Base-by-base conservation (phyloP, 208 protist species). In the Acanthamoeba castellanii region DNA sequence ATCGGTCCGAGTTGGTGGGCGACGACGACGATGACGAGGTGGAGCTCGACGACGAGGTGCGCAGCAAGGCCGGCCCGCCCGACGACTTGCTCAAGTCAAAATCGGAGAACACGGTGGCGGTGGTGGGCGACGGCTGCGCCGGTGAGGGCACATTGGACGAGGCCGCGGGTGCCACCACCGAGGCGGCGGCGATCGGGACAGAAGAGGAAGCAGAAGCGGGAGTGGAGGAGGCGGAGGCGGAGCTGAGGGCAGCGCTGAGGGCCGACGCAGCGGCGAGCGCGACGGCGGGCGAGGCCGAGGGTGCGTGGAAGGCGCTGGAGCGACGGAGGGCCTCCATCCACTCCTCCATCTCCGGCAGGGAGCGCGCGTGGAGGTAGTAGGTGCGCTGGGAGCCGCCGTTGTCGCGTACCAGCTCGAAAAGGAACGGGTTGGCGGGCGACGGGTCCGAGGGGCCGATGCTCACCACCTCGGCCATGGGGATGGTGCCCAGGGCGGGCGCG, bases 331-430 rank as follows among this genome's bases (percentile, higher is more conserved):
- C 78, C 30, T 87, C 78, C 78, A 87, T 87, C 78, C 78, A 87
- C 78, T 87, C 78, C 50, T 87, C 78, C 78, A 87, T 87, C 78
- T 87, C 78, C 50, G 78, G 78, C 47, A 87, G 42, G 5, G 78
- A 87, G 42, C 78, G 78, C 0, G 78, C 78, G 9, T 42, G 78
- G 9, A 87, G 52, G 78, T 87, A 87, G 30, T 87, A 87, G 25
- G 32, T 61, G 13, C 78, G 78, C 47, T 87, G 78, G 8, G 78
- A 87, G 50, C 45, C 78, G 78, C 78, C 52, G 25, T 47, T 30
- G 14, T 87, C 78, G 20, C 32, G 78, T 0, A 42, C 32, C n/a
- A 87, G 22, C 78, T n/a, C 42, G 47, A 87, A 87, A 47, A 87
- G 78, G 30, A 87, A 87, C 50, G 78, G 78, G 30, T 87, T 42